A percentile compares a stretch with the other conserved stretches of the same genome.
Evolutionary conservation across 495 filamentous ascomycete species (phyloP).

Genomic region (Glutinoglossum americanum): DNA sequence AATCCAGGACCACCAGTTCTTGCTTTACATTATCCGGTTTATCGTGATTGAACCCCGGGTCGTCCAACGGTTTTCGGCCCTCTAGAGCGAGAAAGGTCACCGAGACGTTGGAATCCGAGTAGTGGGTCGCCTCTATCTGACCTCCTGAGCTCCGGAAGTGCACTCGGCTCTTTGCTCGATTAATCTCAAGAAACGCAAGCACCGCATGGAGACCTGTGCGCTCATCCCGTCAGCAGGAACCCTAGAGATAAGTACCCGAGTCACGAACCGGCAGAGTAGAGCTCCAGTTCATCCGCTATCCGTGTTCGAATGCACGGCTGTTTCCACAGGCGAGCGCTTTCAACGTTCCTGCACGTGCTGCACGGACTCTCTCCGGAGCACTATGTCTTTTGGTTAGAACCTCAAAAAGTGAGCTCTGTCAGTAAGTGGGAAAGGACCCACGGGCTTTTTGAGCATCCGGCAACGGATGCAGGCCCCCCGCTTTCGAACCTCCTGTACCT

Average conservation of each 20-base stretch:
- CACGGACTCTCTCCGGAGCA: constrained; percentile 69
- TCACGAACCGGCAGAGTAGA: constrained; percentile 39
- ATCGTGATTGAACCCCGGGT: constrained; percentile 8
- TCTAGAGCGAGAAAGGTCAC: constrained; percentile 27
- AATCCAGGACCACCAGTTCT: constrained; percentile 31
- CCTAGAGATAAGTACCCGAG: background rate
- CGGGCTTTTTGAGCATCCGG: constrained; percentile 65
- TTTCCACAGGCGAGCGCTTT: constrained; percentile 62
- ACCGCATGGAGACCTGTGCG: constrained; percentile 40
- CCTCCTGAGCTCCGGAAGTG: constrained; percentile 34
- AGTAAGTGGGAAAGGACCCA: too few species aligned
- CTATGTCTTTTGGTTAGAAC: constrained; percentile 2
- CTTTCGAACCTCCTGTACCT: constrained; percentile 64
- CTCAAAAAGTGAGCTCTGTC: too few species aligned
- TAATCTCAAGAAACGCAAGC: constrained; percentile 43
- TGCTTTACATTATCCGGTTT: background rate
- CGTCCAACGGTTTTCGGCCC: background rate
- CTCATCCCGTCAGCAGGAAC: background rate
- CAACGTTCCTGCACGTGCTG: constrained; percentile 53
- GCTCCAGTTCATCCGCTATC: constrained; percentile 48
- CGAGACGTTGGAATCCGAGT: constrained; percentile 31
- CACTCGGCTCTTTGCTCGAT: constrained; percentile 31
- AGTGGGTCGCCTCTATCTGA: constrained; percentile 47
- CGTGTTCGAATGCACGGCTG: constrained; percentile 56
- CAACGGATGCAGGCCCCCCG: constrained; percentile 71